Evolutionary conservation across 2,329 filamentous ascomycete genomes (phyloP).

Genomic region (Ceratocystis harringtonii): DNA sequence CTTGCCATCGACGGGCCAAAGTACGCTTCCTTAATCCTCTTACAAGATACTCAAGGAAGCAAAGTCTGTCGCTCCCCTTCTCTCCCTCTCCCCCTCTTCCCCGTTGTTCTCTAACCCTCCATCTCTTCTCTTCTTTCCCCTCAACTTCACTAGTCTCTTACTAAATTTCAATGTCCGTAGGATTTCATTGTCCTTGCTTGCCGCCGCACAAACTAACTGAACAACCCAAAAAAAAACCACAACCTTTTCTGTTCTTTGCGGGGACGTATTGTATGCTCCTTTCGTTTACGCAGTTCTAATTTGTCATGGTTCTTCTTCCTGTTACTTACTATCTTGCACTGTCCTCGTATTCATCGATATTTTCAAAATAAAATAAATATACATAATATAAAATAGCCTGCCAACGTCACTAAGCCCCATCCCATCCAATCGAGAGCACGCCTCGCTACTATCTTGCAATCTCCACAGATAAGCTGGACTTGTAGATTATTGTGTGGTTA

Average conservation of each 20-base stretch:
- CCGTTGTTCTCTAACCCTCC: not conserved
- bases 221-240: not conserved
- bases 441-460: not conserved
- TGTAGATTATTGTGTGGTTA: too few species aligned
- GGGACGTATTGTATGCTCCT: not conserved
- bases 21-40: not conserved
- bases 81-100: too few species aligned
- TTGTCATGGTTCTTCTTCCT: not conserved
- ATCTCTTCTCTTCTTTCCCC: not conserved
- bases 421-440: not conserved
- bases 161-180: not conserved
- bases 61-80: not conserved
- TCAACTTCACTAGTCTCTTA: not conserved
- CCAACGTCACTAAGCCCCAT: not conserved
- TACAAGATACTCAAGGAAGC: not conserved
- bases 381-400: not conserved
- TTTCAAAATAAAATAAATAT: not conserved
- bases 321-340: not conserved
- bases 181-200: not conserved
- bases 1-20: too few species aligned
- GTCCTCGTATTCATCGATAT: not conserved
- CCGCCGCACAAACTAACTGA: not conserved
- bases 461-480: not conserved
- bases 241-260: not conserved
- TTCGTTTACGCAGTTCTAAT: not conserved